Base-by-base conservation (phyloP, 1,284 basidiomycete genomes). In the Ustilago loliicola region DNA sequence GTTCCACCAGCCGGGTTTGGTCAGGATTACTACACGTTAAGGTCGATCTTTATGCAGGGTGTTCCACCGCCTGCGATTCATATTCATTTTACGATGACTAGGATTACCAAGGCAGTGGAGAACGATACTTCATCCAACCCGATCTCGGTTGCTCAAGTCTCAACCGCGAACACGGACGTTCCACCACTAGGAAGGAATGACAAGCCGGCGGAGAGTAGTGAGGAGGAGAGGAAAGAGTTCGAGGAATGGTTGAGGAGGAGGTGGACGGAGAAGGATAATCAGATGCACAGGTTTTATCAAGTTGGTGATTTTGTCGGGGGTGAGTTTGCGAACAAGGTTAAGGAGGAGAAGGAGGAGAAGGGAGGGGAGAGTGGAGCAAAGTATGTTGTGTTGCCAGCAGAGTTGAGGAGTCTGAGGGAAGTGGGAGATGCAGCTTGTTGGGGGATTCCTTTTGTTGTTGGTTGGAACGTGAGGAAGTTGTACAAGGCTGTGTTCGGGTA, bases 21-120 rank as follows among this genome's bases (percentile, higher is more conserved):
- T 0, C 94, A 96, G 87, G 89, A 90, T 48, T 94, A 93, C 84
- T 96, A 94, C 87, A 95, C 94, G 38, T 88, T 98, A 27, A 91
- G 75, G 2, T 95, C 94, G 2, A 92, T 97, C 70, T 98, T 97
- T 87, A 90, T 93, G 78, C 90, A 92, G 75, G 90, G 93, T 17
- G 88, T 94, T 3, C 90, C 95, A 0, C 95, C 96, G 1, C 96
- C 96, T 0, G 88, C 89, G 1, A 90, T 98, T 21, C 93, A 96
- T 85, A 89, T 98, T 79, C 96, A 83, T 48, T 56, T 77, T 34
- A 74, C 68, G 13, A 58, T 83, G 55, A 75, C 72, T 1, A 48
- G 66, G 2, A 53, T 78, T 42, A 78, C 76, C 0, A 10, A 38
- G 0, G 45, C 76, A 13, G 58, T 66, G 2, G 25, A 36, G 2